These are phyloP conservation scores for Saccharomycopsis oosterbeekiorum DNA, from an alignment of 805 yeast genomes.

Conservation along the genomic window DNA sequence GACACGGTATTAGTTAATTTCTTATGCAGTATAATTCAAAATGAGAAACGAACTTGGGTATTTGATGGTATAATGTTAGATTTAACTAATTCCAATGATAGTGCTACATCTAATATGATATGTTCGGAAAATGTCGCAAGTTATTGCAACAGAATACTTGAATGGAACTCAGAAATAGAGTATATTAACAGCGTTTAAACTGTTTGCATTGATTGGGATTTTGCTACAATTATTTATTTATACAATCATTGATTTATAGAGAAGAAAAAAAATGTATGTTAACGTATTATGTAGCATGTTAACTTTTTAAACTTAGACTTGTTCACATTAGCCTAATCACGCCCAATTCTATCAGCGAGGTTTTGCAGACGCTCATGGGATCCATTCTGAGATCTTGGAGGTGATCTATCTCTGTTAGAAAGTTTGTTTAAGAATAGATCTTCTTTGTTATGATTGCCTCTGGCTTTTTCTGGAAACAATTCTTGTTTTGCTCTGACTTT, in stretches of 20 bases:
- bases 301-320: not conserved
- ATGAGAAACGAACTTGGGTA: not conserved
- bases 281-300: too few species aligned
- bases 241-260: too few species aligned
- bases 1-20: not conserved
- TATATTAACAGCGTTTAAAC: not conserved
- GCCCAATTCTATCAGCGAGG: not conserved
- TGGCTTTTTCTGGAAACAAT: not conserved
- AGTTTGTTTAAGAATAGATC: not conserved
- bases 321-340: not conserved
- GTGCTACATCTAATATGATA: not conserved
- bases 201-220: too few species aligned
- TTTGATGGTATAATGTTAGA: not conserved
- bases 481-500: not conserved
- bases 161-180: not conserved
- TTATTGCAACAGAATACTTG: not conserved
- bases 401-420: not conserved
- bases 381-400: not conserved
- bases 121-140: not conserved
- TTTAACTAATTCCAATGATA: not conserved
- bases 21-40: not conserved
- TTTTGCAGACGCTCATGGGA: not conserved
- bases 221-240: not conserved
- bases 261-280: too few species aligned
- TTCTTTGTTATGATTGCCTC: not conserved